These are phyloP conservation scores for Teunomyces gatunensis DNA, from an alignment of 805 yeast genomes.

Conservation along the genomic window DNA sequence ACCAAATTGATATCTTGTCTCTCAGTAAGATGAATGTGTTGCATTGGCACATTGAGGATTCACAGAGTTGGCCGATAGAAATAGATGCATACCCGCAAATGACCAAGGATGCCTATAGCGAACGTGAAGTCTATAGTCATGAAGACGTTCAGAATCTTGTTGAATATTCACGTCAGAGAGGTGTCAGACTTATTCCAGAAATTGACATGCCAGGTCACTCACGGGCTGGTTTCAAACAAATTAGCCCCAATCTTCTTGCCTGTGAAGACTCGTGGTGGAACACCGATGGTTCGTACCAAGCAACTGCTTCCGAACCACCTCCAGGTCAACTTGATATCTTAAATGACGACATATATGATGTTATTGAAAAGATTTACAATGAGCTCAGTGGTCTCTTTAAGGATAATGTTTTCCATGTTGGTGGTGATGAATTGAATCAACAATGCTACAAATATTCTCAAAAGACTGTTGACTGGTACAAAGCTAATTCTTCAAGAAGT, in stretches of 20 bases:
- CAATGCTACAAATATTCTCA: slow-evolving; percentile 32
- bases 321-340: slow-evolving; percentile 41
- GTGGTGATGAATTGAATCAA: slow-evolving; percentile 36
- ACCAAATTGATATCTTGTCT: slow-evolving; percentile 39
- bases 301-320: slow-evolving; percentile 36
- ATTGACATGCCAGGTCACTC: slow-evolving; percentile 44
- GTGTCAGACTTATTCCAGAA: slow-evolving; percentile 43
- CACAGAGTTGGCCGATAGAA: slow-evolving; percentile 42
- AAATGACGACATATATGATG: slow-evolving; percentile 28
- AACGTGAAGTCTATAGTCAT: slow-evolving; percentile 25
- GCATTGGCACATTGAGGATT: slow-evolving; percentile 41
- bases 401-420: slow-evolving; percentile 42
- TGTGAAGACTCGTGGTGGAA: slow-evolving; percentile 31
- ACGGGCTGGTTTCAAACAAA: slow-evolving; percentile 35
- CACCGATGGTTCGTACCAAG: slow-evolving; percentile 17
- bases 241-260: slow-evolving; percentile 28
- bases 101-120: slow-evolving; percentile 37
- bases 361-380: slow-evolving; percentile 29
- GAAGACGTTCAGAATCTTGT: slow-evolving; percentile 26
- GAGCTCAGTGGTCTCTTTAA: slow-evolving; percentile 30
- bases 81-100: slow-evolving; percentile 33
- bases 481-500: slow-evolving; percentile 20
- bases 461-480: slow-evolving; percentile 25
- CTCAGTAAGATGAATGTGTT: slow-evolving; percentile 37
- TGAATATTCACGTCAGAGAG: slow-evolving; percentile 30